These are phyloP conservation scores for Tolypocladium ophioglossoides DNA, from an alignment of 2,329 filamentous ascomycete species.

Conservation along the genomic window DNA sequence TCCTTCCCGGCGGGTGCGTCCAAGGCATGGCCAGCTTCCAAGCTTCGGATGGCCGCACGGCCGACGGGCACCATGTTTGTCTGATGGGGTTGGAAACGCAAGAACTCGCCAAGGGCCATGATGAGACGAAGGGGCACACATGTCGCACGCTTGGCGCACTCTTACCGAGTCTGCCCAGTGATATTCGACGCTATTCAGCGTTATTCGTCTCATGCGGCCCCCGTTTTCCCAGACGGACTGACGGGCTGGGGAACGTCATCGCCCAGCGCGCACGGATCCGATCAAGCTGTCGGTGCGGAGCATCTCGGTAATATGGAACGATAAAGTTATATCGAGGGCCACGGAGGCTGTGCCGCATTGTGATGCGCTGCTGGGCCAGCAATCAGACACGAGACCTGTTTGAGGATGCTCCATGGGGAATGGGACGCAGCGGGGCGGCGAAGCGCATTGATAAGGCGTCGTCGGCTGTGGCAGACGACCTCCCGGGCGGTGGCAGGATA, in stretches of 20 bases:
- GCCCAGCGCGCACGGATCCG: neutral
- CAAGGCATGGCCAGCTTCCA: neutral
- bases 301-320: neutral
- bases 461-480: neutral
- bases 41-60: neutral
- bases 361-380: neutral
- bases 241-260: neutral
- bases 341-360: neutral
- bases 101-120: neutral
- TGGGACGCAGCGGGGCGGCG: neutral
- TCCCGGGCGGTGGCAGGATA: too few relatives aligned
- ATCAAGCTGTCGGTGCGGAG: too few relatives aligned
- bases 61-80: neutral
- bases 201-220: neutral
- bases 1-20: neutral
- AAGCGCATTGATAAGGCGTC: neutral
- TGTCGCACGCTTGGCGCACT: neutral
- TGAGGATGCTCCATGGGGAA: neutral
- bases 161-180: neutral
- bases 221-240: neutral
- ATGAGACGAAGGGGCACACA: neutral
- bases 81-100: neutral
- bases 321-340: neutral
- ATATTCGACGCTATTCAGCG: neutral
- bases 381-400: slow-evolving; percentile 2